Evolutionary conservation across 2,329 filamentous ascomycete genomes (phyloP), one percentile per base, ranked within the genome.

Genomic region (Ambrosiella beaveri): DNA sequence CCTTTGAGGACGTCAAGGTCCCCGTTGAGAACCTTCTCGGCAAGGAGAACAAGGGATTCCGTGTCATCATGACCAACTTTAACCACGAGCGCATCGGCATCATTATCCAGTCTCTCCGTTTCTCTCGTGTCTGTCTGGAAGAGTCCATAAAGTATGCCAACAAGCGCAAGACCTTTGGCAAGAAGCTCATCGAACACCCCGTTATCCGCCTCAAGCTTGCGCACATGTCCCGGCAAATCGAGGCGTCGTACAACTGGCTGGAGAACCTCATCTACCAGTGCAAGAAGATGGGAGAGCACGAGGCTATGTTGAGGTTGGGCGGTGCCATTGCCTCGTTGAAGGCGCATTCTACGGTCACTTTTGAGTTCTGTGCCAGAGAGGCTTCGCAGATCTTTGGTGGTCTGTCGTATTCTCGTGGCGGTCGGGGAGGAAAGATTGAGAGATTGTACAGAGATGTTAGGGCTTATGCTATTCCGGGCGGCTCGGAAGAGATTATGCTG

Each of bases 71-170:
- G 91, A 96, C 88, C 69, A 96, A 96, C 79, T 96, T 96, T 78
- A 97, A 97, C 80, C 93, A 97, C 77, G 93, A 98, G 75, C 88
- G 93, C 62, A 90, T 98, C 65, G 93, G 93, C 62, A 97, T 98
- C 72, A 90, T 97, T 73, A 97, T 97, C 75, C 93, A 98, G 73
- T 95, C 84, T 67, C 71, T 96, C 63, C 89, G 93, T 67, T 97
- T 98, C 80, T 84, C 87, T 49, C 89, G 93, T 64, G 91, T 97
- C 64, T 96, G 90, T 79, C 95, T 88, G 76, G 91, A 97, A 70
- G 93, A 98, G 74, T 87, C 86, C 27, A 80, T 97, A 71, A 94
- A 94, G 71, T 98, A 96, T 73, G 90, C 89, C 62, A 87, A 93
- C 81, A 98, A 98, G 82, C 88, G 93, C 64, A 83, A 83, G 65